These are phyloP conservation scores for Niebla homalea DNA, from an alignment of 495 filamentous ascomycete genomes.

Conservation along the genomic window DNA sequence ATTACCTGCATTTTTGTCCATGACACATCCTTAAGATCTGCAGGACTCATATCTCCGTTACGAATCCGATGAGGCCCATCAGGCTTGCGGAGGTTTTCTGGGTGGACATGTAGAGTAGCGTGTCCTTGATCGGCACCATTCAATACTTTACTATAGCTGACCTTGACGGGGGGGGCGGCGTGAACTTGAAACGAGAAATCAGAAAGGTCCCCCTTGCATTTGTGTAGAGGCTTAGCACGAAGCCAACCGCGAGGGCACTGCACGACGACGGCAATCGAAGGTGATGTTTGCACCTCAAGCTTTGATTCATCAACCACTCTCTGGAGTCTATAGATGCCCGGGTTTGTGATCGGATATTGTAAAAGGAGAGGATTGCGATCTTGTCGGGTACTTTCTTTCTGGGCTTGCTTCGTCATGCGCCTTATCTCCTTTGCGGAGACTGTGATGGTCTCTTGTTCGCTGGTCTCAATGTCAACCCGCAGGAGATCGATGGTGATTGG, in stretches of 20 bases:
- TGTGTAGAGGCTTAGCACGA: conserved; percentile 45
- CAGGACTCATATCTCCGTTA: conserved; percentile 36
- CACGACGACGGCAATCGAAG: conserved; percentile 66
- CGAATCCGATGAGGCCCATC: conserved; percentile 43
- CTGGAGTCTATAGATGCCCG: conserved; percentile 71
- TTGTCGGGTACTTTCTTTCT: conserved; percentile 33
- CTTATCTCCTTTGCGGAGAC: conserved; percentile 59
- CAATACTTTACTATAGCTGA: conserved; percentile 77
- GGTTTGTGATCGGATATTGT: conserved; percentile 56
- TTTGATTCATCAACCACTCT: conserved; percentile 85
- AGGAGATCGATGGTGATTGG: conserved; percentile 76
- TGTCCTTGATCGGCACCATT: conserved; percentile 62
- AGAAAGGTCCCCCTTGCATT: conserved; percentile 76
- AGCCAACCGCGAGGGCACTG: conserved; percentile 68
- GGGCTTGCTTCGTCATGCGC: conserved; percentile 49
- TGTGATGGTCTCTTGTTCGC: conserved; percentile 61
- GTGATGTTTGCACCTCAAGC: conserved; percentile 68
- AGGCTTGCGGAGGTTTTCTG: conserved; percentile 72
- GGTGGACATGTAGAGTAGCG: conserved; percentile 81
- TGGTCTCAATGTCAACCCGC: conserved; percentile 70
- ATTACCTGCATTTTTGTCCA: conserved; percentile 72
- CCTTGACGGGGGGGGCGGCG: conserved; percentile 80
- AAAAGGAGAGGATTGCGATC: conserved; percentile 42
- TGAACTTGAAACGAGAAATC: conserved; percentile 68
- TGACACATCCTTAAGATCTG: conserved; percentile 48